phyloP scores from a whole-genome alignment of 345 rosid species.

The Tarenaya hassleriana region DNA sequence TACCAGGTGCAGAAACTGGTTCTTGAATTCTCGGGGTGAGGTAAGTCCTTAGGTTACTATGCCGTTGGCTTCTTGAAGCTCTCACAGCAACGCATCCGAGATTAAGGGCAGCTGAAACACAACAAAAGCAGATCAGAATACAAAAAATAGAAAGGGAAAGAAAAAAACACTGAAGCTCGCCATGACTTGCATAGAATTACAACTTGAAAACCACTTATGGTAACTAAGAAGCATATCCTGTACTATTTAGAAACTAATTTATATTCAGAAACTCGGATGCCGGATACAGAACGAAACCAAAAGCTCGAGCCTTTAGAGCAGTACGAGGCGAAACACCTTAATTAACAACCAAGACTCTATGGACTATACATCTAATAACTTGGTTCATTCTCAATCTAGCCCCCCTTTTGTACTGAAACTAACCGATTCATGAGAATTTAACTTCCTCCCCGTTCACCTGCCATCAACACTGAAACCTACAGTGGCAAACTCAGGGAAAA shows the following conservation, averaged over 20 bases:
- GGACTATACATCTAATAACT: not conserved
- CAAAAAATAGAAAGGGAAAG: not conserved
- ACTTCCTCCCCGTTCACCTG: not conserved
- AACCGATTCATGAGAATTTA: not conserved
- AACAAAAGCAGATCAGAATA: conserved; percentile 5
- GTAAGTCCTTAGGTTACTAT: conserved; percentile 73
- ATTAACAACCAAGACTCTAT: too few species aligned
- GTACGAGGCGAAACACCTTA: too few species aligned
- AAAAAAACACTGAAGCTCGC: not conserved
- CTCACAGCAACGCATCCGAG: conserved; percentile 85
- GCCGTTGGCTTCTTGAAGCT: conserved; percentile 98
- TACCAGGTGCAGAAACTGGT: conserved; percentile 33
- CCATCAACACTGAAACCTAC: not conserved
- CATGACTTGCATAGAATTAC: not conserved
- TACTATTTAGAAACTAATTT: not conserved
- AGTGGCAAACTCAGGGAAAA: not conserved
- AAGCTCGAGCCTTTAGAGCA: not conserved
- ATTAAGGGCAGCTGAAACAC: conserved; percentile 79
- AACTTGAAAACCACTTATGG: too few species aligned
- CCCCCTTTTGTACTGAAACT: too few species aligned
- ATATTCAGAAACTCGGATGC: too few species aligned
- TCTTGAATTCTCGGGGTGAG: conserved; percentile 63
- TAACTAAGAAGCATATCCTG: too few species aligned
- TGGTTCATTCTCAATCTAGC: not conserved
- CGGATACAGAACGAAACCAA: not conserved